These are phyloP conservation scores for Sesbania bispinosa DNA, from an alignment of 306 rosid species.

Conservation along the genomic window DNA sequence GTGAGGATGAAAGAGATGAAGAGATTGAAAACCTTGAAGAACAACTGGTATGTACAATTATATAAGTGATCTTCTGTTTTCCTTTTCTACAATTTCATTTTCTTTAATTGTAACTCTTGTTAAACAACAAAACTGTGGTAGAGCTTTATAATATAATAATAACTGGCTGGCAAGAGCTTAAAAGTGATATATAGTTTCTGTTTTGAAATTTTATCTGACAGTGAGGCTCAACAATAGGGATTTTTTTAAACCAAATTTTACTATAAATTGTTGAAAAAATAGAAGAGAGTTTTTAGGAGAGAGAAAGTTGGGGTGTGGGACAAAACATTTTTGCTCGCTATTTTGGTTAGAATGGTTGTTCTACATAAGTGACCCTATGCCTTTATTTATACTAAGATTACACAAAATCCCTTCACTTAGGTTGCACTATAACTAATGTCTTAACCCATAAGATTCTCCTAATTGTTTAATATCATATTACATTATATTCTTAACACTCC, in stretches of 20 bases:
- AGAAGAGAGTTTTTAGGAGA: not conserved
- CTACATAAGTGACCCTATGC: not conserved
- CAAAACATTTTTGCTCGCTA: not conserved
- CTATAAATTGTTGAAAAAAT: not conserved
- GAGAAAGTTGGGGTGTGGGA: not conserved
- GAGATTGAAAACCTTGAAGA: constrained; percentile 69
- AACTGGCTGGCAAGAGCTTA: constrained; percentile 5
- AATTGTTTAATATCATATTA: too few species aligned
- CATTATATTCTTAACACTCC: too few species aligned
- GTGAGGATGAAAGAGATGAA: constrained; percentile 87
- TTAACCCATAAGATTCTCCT: not conserved
- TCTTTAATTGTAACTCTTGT: not conserved
- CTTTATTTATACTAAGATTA: not conserved
- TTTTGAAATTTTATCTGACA: not conserved
- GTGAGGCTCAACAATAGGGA: not conserved
- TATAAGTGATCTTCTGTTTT: not conserved
- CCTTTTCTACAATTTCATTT: not conserved
- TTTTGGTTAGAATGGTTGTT: not conserved
- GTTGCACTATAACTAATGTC: not conserved
- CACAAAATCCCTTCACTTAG: not conserved
- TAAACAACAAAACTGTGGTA: constrained; percentile 6
- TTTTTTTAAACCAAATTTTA: not conserved
- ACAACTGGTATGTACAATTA: constrained; percentile 49
- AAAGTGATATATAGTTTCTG: not conserved
- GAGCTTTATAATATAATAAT: not conserved